Evolutionary conservation across 2,329 filamentous ascomycete genomes (phyloP).

Genomic region (Akanthomyces dipterigenus): DNA sequence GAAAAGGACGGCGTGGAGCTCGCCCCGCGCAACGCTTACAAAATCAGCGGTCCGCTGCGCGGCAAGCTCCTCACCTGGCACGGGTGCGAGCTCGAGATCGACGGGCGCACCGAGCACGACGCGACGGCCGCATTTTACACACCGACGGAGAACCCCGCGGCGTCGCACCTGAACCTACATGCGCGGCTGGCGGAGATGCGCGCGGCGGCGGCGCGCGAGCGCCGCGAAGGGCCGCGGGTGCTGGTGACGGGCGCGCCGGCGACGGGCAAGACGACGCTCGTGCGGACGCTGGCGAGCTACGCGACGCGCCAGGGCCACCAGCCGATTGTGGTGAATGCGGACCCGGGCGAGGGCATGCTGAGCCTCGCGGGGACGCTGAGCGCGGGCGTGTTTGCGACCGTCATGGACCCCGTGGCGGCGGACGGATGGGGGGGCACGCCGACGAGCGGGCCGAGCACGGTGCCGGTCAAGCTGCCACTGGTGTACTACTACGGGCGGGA

Average conservation of each 20-base stretch:
- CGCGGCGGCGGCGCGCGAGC: conserved; percentile 45
- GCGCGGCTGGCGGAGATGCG: conserved; percentile 74
- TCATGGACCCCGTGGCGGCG: conserved; percentile 73
- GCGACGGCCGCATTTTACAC: conserved; percentile 55
- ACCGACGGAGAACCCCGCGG: conserved; percentile 74
- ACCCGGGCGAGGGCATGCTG: conserved; percentile 74
- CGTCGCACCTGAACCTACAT: conserved; percentile 77
- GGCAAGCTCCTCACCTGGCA: conserved; percentile 89
- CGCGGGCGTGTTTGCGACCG: conserved; percentile 76
- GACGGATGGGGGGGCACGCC: conserved; percentile 86
- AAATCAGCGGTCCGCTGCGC: conserved; percentile 66
- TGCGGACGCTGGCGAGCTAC: conserved; percentile 72
- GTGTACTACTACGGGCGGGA: conserved; percentile 81
- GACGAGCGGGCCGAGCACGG: conserved; percentile 78
- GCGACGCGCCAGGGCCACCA: conserved; percentile 67
- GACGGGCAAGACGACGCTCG: conserved; percentile 76
- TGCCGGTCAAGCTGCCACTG: conserved; percentile 86
- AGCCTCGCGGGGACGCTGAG: conserved; percentile 75
- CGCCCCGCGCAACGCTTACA: conserved; percentile 71
- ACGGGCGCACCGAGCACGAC: conserved; percentile 49
- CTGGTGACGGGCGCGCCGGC: conserved; percentile 73
- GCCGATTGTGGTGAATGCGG: conserved; percentile 77
- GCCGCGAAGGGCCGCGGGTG: conserved; percentile 65
- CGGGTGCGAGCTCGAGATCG: conserved; percentile 78
- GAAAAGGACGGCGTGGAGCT: conserved; percentile 96